A percentile compares a stretch with the other conserved stretches of the same genome.
Conservation (phyloP, 1,284 basidiomycete species). For the Irpex lacteus region DNA sequence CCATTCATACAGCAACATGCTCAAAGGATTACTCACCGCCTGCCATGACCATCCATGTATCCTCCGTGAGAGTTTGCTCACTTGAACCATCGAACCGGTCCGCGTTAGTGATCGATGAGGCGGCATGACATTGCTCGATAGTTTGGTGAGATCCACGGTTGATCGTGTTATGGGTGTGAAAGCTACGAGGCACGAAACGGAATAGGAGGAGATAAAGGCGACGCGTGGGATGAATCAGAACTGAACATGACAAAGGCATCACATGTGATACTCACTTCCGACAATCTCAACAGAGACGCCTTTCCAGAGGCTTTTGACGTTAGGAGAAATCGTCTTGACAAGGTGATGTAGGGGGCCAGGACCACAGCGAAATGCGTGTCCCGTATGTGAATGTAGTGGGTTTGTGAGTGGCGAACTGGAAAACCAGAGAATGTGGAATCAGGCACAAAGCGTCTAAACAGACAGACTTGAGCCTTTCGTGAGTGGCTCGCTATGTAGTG, state of each 20-base stretch:
- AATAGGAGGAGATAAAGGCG: not conserved
- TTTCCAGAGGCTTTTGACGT: not conserved
- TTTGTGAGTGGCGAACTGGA: not conserved
- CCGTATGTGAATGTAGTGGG: not conserved
- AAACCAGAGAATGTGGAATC: not conserved
- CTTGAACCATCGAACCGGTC: conserved; percentile 6
- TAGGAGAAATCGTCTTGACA: not conserved
- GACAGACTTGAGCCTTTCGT: not conserved
- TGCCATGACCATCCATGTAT: conserved; percentile 53
- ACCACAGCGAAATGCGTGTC: not conserved
- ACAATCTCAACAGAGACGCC: not conserved
- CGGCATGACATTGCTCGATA: not conserved
- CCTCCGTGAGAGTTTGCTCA: conserved; percentile 27
- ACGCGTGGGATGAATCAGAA: no score
- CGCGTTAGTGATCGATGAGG: not conserved
- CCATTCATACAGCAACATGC: not conserved
- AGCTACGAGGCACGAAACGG: not conserved
- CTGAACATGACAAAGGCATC: no score
- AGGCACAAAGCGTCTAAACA: not conserved
- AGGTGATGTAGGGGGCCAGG: not conserved
- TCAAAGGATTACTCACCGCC: conserved; percentile 32
- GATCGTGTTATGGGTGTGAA: not conserved
- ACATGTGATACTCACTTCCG: not conserved
- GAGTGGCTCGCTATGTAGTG: not conserved
- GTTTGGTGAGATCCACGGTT: not conserved